These are phyloP conservation scores for Fremontodendron californicum DNA, from an alignment of 345 rosid genomes.

Conservation along the genomic window DNA sequence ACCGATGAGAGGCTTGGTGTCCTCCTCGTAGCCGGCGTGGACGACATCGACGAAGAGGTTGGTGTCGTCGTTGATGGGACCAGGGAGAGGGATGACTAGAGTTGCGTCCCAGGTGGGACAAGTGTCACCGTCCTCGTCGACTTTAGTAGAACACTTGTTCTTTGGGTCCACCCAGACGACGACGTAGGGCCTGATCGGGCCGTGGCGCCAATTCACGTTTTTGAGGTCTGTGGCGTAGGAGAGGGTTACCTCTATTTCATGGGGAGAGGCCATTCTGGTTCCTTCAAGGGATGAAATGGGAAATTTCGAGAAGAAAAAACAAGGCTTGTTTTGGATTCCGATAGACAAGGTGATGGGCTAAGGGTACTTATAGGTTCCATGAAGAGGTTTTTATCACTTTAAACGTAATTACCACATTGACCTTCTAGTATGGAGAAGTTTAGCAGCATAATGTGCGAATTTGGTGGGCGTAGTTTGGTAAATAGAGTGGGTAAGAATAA, in stretches of 20 bases:
- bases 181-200: conserved; percentile 57
- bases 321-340: too few species aligned
- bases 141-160: too few species aligned
- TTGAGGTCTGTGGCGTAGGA: conserved; percentile 65
- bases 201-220: conserved; percentile 88
- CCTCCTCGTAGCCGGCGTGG: conserved; percentile 59
- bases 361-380: background rate
- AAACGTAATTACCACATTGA: background rate
- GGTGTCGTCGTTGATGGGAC: conserved; percentile 34
- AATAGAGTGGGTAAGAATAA: too few species aligned
- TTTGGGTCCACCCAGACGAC: conserved; percentile 77
- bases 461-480: too few species aligned
- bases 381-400: background rate
- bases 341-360: background rate
- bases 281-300: background rate
- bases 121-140: conserved; percentile 58
- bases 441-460: too few species aligned
- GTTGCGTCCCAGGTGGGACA: conserved; percentile 59
- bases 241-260: conserved; percentile 51
- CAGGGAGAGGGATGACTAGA: conserved; percentile 40
- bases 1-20: conserved; percentile 75
- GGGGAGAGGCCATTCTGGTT: conserved; percentile 11
- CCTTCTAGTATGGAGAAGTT: background rate
- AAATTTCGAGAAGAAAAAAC: background rate
- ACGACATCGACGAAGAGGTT: conserved; percentile 59